Conservation (phyloP, 805 yeast species). For the Saccharomycopsis microspora region DNA sequence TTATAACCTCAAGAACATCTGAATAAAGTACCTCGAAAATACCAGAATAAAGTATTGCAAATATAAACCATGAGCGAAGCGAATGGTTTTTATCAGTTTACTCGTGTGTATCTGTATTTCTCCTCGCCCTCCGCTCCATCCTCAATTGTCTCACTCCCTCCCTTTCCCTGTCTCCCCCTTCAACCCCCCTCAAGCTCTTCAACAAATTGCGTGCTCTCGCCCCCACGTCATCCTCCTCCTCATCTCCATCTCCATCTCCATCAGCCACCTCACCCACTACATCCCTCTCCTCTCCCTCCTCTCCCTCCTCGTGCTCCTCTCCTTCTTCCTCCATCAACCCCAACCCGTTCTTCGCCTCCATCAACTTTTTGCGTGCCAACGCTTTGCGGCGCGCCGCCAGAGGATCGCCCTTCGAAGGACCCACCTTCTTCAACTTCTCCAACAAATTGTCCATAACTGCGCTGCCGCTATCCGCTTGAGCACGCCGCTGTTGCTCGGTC, state of each 20-base stretch:
- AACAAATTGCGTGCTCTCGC: slow-evolving; percentile 53
- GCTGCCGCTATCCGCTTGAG: neutral
- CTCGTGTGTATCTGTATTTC: no score
- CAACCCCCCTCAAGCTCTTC: slow-evolving; percentile 42
- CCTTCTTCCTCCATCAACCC: neutral
- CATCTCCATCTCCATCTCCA: neutral
- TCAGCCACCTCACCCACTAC: neutral
- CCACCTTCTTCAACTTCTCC: slow-evolving; percentile 58
- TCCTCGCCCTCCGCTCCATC: no score
- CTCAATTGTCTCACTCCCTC: no score
- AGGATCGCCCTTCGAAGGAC: slow-evolving; percentile 45
- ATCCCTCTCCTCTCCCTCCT: neutral
- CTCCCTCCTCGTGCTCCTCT: neutral
- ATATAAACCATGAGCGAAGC: no score
- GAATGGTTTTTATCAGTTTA: no score
- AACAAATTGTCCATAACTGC: slow-evolving; percentile 73
- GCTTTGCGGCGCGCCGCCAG: slow-evolving; percentile 65
- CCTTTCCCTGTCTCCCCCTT: neutral
- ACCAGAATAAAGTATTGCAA: no score
- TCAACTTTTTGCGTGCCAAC: slow-evolving; percentile 52
- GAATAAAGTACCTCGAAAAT: no score
- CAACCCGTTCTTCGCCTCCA: slow-evolving; percentile 22
- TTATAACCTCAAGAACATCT: no score
- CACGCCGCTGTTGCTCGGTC: slow-evolving; percentile 3
- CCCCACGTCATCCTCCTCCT: slow-evolving; percentile 26